phyloP scores from a whole-genome alignment of 73 alveolate species.

The Halteria grandinella region DNA sequence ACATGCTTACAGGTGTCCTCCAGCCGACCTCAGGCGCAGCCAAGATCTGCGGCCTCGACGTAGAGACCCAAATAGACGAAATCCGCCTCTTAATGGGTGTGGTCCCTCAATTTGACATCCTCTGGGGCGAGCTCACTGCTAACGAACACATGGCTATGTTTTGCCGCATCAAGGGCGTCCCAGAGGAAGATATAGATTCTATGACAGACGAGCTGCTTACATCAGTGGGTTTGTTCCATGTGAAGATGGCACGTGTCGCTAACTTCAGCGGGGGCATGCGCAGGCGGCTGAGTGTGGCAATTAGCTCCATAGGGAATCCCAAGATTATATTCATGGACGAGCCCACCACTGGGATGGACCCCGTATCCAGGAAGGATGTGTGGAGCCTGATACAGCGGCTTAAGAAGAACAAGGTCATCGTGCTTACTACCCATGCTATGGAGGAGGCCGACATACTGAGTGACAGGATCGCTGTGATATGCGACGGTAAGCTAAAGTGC shows the following conservation, averaged over 20 bases:
- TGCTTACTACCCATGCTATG: conserved; percentile 98
- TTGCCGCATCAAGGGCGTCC: conserved; percentile 76
- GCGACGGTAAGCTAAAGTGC: conserved; percentile 92
- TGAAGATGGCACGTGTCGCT: conserved; percentile 64
- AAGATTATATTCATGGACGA: conserved; percentile 87
- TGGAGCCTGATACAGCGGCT: conserved; percentile 82
- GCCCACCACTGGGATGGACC: conserved; percentile 96
- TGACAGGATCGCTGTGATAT: conserved; percentile 96
- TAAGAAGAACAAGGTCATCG: conserved; percentile 82
- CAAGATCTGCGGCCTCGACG: conserved; percentile 72
- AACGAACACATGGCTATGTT: conserved; percentile 83
- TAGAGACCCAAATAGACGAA: conserved; percentile 73
- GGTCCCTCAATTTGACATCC: conserved; percentile 86
- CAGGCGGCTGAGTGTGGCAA: conserved; percentile 95
- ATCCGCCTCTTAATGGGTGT: conserved; percentile 83
- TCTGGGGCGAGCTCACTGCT: conserved; percentile 90
- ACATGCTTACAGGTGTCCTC: conserved; percentile 81
- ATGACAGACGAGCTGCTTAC: conserved; percentile 65
- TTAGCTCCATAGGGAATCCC: conserved; percentile 88
- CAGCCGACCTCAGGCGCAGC: conserved; percentile 80
- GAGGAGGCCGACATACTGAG: conserved; percentile 98
- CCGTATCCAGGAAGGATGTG: conserved; percentile 83
- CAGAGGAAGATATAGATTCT: conserved; percentile 57
- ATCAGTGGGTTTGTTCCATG: conserved; percentile 72
- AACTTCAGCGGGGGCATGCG: conserved; percentile 97